A percentile compares a stretch with the other conserved stretches of the same genome.
Conservation (phyloP, 441 rosid genomes). For the Macaranga tanarius region DNA sequence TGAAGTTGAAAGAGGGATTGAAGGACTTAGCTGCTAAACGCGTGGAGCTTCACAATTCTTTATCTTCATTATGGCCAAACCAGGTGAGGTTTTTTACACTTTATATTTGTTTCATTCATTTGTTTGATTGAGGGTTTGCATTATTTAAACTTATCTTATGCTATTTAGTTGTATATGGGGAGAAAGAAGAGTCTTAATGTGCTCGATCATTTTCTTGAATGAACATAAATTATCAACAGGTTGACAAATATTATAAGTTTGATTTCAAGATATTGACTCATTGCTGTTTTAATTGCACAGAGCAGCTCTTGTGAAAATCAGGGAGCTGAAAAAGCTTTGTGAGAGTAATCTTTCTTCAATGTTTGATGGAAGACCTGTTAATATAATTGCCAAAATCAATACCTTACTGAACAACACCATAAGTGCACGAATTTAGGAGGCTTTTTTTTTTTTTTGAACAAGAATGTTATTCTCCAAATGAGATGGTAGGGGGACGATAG, state of each 20-base stretch:
- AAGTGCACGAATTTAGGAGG: slow-evolving; percentile 31
- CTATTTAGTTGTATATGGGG: not conserved
- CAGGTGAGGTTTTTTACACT: slow-evolving; percentile 45
- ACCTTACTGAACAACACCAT: slow-evolving; percentile 66
- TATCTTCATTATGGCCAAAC: slow-evolving; percentile 93
- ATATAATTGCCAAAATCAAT: slow-evolving; percentile 93
- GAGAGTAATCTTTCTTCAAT: slow-evolving; percentile 81
- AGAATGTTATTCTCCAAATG: not conserved
- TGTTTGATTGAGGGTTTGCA: not conserved
- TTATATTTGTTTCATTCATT: not conserved
- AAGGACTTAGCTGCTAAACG: slow-evolving; percentile 74
- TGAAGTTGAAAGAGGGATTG: slow-evolving; percentile 76
- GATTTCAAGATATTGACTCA: not conserved
- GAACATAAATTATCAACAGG: not conserved
- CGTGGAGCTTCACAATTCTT: slow-evolving; percentile 90
- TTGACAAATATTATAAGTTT: not conserved
- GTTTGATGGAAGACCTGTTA: slow-evolving; percentile 95
- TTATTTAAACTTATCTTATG: not conserved
- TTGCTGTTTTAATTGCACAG: slow-evolving; percentile 46
- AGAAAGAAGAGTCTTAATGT: not conserved
- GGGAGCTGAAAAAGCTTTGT: slow-evolving; percentile 84
- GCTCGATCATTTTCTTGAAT: not conserved
- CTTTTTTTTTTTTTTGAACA: no score
- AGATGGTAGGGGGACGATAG: not conserved
- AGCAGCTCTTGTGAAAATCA: slow-evolving; percentile 73